Evolutionary conservation across 768 basidiomycete species (phyloP).

Genomic region (Mycena galopus): DNA sequence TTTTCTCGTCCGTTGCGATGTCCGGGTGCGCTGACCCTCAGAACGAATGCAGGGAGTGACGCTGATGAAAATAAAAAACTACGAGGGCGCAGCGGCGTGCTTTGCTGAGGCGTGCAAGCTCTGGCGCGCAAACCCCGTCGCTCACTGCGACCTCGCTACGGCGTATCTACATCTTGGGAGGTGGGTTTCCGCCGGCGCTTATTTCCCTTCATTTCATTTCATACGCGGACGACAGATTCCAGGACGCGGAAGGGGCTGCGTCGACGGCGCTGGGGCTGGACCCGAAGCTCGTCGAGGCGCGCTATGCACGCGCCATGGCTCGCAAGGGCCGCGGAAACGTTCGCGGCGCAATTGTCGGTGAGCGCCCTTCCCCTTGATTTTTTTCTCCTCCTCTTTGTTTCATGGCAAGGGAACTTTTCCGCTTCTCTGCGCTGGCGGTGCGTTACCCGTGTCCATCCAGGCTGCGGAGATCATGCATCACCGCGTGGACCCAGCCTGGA

Average conservation of each 20-base stretch:
- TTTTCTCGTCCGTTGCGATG: background rate
- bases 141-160: conserved; percentile 35
- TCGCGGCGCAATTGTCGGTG: conserved; percentile 30
- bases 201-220: background rate
- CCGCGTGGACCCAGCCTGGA: too few species aligned
- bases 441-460: too few species aligned
- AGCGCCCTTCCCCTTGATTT: background rate
- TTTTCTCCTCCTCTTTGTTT: background rate
- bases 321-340: conserved; percentile 26
- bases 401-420: background rate
- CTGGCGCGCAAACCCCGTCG: conserved; percentile 32
- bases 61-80: conserved; percentile 34
- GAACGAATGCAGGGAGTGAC: conserved; percentile 25
- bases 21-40: background rate
- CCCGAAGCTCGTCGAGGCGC: conserved; percentile 35
- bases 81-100: conserved; percentile 29
- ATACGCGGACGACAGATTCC: conserved; percentile 12
- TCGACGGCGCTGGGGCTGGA: conserved; percentile 34
- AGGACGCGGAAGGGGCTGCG: conserved; percentile 26
- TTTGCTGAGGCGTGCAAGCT: conserved; percentile 31
- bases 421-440: background rate
- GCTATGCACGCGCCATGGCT: conserved; percentile 35
- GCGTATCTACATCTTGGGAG: conserved; percentile 35
- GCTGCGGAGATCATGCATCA: too few species aligned
- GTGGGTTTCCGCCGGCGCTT: conserved; percentile 12